Percentiles rank a stretch among this genome's conserved stretches.
Conservation (phyloP, 2,329 filamentous ascomycete genomes). For the Aspergillus aculeatinus region DNA sequence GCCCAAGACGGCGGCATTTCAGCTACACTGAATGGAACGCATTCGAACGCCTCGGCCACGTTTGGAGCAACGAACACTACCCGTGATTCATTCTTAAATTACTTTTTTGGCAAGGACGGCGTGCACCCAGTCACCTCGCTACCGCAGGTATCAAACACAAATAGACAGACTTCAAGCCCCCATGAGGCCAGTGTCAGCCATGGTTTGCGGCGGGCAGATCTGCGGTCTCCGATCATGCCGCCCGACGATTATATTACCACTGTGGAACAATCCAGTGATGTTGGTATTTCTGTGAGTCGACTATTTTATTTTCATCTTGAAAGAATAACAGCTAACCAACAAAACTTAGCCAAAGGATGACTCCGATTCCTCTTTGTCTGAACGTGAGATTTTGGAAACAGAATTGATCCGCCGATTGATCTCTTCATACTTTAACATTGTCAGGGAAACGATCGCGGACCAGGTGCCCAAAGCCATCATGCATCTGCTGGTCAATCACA, state of each 20-base stretch:
- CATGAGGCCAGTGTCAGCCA: constrained; percentile 79
- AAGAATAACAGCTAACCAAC: constrained; percentile 8
- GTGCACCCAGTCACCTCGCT: constrained; percentile 48
- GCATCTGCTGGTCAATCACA: constrained; percentile 97
- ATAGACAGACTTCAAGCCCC: constrained; percentile 73
- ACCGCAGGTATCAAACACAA: constrained; percentile 41
- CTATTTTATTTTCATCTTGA: not conserved
- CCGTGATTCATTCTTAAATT: constrained; percentile 92
- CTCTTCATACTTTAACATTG: constrained; percentile 98
- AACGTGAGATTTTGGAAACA: constrained; percentile 94
- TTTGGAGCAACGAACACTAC: constrained; percentile 63
- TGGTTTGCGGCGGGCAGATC: constrained; percentile 70
- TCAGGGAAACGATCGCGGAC: constrained; percentile 96
- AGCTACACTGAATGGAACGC: constrained; percentile 65
- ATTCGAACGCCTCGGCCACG: constrained; percentile 62
- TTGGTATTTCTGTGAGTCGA: constrained; percentile 49
- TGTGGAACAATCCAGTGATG: constrained; percentile 44
- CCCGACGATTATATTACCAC: constrained; percentile 41
- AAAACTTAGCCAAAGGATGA: constrained; percentile 38
- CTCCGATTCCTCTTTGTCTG: constrained; percentile 83
- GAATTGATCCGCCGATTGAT: constrained; percentile 96
- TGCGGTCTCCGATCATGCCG: constrained; percentile 45
- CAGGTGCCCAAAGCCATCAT: constrained; percentile 98
- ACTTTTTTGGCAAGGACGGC: constrained; percentile 95
- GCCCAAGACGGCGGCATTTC: constrained; percentile 64